Base-by-base conservation (phyloP, 345 rosid species). In the Trapa bicornis region DNA sequence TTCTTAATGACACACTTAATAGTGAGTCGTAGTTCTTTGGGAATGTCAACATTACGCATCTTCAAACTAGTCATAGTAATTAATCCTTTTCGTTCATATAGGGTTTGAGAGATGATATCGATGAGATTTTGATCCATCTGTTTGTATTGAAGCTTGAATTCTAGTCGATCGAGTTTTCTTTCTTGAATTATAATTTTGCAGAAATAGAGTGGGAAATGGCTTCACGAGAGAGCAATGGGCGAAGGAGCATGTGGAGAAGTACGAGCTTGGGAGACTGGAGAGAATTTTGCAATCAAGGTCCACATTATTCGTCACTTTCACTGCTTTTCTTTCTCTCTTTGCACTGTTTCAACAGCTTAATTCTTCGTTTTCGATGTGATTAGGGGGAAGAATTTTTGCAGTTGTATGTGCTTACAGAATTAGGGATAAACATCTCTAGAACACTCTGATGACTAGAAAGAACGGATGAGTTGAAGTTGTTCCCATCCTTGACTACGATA, bases 181-280 rank as follows among this genome's bases (percentile, higher is more conserved):
- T 3, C 29, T 22, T 22, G 29, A 17, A 54, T 16, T 16, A 3
- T 0, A 32, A 11, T 32, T 58, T 8, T 33, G 63, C 63, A 1
- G 63, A 33, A 29, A 11, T 5, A 9, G 38, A 58, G 33, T 22
- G 37, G 37, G 4, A 33, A 58, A 58, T 58, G 63, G 63, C 63
- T 4, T 32, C 38, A 10, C 63, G 63, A 35, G 63, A 14, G 63
- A 58, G 63, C 63, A 6, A 33, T 7, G n/a, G 60, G 11, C 33
- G 60, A 35, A 35, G 63, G 56, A 65, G 56, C 68, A 38, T 29
- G 73, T 89, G 14, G 98, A 93, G 13, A 89, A 87, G 75, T 93
- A 88, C 66, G 90, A 93, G 81, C 82, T 93, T 22, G 96, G 97
- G 14, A 79, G 41, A 83, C 89, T 2, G 94, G 98, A 53, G 92